phyloP scores from a whole-genome alignment of 2,329 filamentous ascomycete genomes.

The Penicillium sp. region DNA sequence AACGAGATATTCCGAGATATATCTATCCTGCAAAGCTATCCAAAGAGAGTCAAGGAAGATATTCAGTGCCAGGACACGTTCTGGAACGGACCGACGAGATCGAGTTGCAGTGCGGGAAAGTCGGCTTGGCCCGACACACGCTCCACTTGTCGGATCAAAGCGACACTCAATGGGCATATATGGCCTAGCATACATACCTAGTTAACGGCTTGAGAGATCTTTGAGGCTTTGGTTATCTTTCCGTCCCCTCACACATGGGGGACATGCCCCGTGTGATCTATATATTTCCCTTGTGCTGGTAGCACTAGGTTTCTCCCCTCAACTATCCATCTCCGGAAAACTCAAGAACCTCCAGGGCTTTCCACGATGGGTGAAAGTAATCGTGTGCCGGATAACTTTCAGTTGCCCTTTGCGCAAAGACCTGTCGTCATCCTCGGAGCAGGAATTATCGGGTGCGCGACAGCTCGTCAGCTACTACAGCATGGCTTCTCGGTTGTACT shows the following conservation, averaged over 20 bases:
- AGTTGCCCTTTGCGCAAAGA: conserved; percentile 31
- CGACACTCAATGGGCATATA: background rate
- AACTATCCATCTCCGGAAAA: background rate
- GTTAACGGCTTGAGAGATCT: no score
- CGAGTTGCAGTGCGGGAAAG: background rate
- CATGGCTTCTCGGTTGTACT: conserved; percentile 34
- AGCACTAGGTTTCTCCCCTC: background rate
- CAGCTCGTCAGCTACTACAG: conserved; percentile 34
- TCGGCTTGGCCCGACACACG: conserved; percentile 9
- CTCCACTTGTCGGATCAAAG: conserved; percentile 12
- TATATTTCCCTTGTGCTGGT: background rate
- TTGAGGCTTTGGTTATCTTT: no score
- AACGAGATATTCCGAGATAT: background rate
- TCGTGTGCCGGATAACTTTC: conserved; percentile 20
- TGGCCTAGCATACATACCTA: background rate
- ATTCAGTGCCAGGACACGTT: background rate
- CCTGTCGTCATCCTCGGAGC: conserved; percentile 38
- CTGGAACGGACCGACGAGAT: background rate
- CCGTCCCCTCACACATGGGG: background rate
- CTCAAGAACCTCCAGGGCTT: background rate
- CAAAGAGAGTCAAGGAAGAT: background rate
- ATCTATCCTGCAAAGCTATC: background rate
- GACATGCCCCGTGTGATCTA: background rate
- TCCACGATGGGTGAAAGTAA: conserved; percentile 19
- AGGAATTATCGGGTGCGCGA: conserved; percentile 39